These are phyloP conservation scores for Chrysoporthe austroafricana DNA, from an alignment of 2,329 filamentous ascomycete genomes.

Conservation along the genomic window DNA sequence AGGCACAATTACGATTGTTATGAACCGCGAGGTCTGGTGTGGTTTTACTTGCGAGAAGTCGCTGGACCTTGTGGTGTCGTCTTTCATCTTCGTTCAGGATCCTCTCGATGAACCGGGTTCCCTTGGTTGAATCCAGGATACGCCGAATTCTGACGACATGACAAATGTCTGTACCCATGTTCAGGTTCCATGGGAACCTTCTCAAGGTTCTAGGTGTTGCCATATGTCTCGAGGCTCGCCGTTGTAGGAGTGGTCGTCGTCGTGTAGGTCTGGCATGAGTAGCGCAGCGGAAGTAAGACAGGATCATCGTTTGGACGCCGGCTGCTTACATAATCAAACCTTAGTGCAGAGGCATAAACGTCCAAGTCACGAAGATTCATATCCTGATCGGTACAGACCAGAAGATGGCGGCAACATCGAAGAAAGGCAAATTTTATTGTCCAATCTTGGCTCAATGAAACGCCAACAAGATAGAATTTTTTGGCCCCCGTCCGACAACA, in stretches of 20 bases:
- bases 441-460: background rate
- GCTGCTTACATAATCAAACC: background rate
- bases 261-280: background rate
- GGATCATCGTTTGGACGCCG: background rate
- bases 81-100: conserved; percentile 51
- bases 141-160: conserved; percentile 65
- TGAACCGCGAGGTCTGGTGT: background rate
- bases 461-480: background rate
- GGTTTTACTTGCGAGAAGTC: conserved; percentile 5
- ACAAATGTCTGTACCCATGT: conserved; percentile 81
- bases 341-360: background rate
- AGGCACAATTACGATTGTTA: too few relatives aligned
- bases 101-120: conserved; percentile 50
- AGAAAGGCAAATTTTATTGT: background rate
- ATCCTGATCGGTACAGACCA: background rate
- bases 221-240: background rate
- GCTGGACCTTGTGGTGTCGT: conserved; percentile 22
- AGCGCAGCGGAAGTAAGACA: background rate
- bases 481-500: background rate
- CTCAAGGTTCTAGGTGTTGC: conserved; percentile 18
- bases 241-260: background rate
- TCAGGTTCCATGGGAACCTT: conserved; percentile 66
- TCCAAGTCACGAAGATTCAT: background rate
- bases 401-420: background rate
- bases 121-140: conserved; percentile 54